Percentiles rank a stretch among this genome's conserved stretches.
Conservation (phyloP, 495 filamentous ascomycete species). For the Copromyces sp. region DNA sequence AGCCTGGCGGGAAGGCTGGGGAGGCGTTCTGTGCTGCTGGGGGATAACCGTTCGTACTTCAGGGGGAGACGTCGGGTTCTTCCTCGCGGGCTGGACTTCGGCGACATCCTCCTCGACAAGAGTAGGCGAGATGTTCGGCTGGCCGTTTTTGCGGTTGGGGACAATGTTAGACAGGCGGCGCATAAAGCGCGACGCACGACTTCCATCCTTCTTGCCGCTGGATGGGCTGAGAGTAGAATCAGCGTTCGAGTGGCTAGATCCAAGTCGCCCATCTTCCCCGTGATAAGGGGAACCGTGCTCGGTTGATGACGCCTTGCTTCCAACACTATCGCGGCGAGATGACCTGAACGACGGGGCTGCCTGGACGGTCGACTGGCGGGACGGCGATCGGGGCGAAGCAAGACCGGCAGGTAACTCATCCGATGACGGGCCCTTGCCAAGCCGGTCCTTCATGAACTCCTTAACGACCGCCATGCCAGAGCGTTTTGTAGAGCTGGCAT, state of each 20-base stretch:
- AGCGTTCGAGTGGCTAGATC: slow-evolving; percentile 8
- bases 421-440: slow-evolving; percentile 28
- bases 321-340: slow-evolving; percentile 32
- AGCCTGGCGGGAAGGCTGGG: slow-evolving; percentile 8
- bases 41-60: not conserved
- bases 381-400: slow-evolving; percentile 31
- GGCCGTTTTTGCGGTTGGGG: slow-evolving; percentile 46
- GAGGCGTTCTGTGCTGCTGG: not conserved
- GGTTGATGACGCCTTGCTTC: slow-evolving; percentile 35
- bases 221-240: slow-evolving; percentile 14
- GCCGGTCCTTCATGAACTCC: slow-evolving; percentile 42
- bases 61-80: not conserved
- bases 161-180: slow-evolving; percentile 65
- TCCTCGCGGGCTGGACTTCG: slow-evolving; percentile 30
- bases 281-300: slow-evolving; percentile 26
- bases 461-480: slow-evolving; percentile 43
- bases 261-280: slow-evolving; percentile 21
- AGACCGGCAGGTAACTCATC: slow-evolving; percentile 23
- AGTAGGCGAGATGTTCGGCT: slow-evolving; percentile 45
- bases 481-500: slow-evolving; percentile 24
- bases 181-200: slow-evolving; percentile 64
- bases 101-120: slow-evolving; percentile 52
- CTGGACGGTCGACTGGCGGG: slow-evolving; percentile 31
- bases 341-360: slow-evolving; percentile 17
- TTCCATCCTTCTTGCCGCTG: slow-evolving; percentile 48